Percentiles rank a stretch among this genome's conserved stretches.
These are phyloP conservation scores for Alternaria triticimaculans DNA, from an alignment of 2,329 filamentous ascomycete genomes.

Conservation along the genomic window DNA sequence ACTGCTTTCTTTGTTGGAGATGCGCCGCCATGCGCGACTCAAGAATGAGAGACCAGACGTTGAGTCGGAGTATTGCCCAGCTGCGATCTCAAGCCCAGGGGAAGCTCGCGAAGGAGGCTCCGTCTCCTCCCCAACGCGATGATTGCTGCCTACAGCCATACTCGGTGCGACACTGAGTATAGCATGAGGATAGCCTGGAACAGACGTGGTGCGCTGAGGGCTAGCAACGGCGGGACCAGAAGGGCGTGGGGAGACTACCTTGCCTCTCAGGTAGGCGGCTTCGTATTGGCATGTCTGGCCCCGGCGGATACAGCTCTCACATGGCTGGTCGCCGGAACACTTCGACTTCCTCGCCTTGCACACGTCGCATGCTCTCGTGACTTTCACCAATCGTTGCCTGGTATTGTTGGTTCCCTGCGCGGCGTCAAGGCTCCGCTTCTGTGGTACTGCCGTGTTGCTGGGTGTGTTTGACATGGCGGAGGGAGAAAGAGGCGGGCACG, in stretches of 20 bases:
- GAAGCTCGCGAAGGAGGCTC: slow-evolving; percentile 44
- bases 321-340: slow-evolving; percentile 38
- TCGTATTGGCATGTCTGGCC: slow-evolving; percentile 32
- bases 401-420: not conserved
- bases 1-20: slow-evolving; percentile 63
- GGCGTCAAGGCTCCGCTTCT: slow-evolving; percentile 15
- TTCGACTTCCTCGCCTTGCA: slow-evolving; percentile 42
- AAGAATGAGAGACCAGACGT: slow-evolving; percentile 63
- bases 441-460: slow-evolving; percentile 11
- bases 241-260: slow-evolving; percentile 27
- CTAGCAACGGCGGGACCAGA: not conserved
- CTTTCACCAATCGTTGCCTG: slow-evolving; percentile 27
- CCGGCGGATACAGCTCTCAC: slow-evolving; percentile 26
- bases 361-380: slow-evolving; percentile 38
- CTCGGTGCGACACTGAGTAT: not conserved
- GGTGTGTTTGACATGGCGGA: not conserved
- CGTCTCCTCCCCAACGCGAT: not conserved
- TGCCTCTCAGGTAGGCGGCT: slow-evolving; percentile 34
- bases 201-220: not conserved
- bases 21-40: slow-evolving; percentile 71
- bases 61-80: slow-evolving; percentile 63
- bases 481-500: not conserved
- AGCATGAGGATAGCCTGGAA: not conserved
- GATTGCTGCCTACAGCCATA: not conserved
- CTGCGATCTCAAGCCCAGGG: slow-evolving; percentile 57